Evolutionary conservation across 2,329 filamentous ascomycete genomes (phyloP), one percentile per base, ranked within the genome.

Genomic region (Colletotrichum somersetense): DNA sequence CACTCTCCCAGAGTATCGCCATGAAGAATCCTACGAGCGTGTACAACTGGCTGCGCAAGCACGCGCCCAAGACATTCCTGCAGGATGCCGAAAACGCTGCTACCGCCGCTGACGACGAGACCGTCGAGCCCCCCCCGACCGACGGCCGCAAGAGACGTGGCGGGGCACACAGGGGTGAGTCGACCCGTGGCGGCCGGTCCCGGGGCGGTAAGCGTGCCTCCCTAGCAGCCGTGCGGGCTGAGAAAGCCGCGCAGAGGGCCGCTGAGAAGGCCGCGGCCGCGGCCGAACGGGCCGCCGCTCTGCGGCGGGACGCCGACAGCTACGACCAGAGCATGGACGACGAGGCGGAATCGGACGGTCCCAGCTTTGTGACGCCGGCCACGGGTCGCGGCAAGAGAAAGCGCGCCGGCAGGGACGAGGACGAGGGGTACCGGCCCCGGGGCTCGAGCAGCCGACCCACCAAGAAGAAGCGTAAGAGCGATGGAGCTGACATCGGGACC

Each of bases 1-100:
- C 81, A 77, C 84, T 81, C 76, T 82, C 77, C 75, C 80, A 74
- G 26, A 74, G 30, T 79, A 73, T 76, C 78, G 68, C 83, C 56
- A 80, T 85, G 53, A 84, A 86, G 76, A 98, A 98, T 80, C 95
- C 95, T 0, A 93, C 94, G 53, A 97, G 93, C 71, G 95, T 97
- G 3, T 97, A 97, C 84, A 98, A 97, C 81, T 99, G 96, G 96
- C 89, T 99, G 16, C 89, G 94, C 74, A 91, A 94, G 79, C 88
- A 97, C 81, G 91, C 94, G 71, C 93, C 95, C 3, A 91, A 96
- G 80, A 91, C 95, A 61, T 95, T 97, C 83, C 84, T 97, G 26
- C 92, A 97, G 80, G 93, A 95, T 77, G 89, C 91, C 67, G 90
- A 92, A 77, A 81, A 82, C 40, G 79, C 77, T 0, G 76, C 78